Evolutionary conservation across 2,329 filamentous ascomycete genomes (phyloP).

Genomic region (Neofusicoccum umdonicola): DNA sequence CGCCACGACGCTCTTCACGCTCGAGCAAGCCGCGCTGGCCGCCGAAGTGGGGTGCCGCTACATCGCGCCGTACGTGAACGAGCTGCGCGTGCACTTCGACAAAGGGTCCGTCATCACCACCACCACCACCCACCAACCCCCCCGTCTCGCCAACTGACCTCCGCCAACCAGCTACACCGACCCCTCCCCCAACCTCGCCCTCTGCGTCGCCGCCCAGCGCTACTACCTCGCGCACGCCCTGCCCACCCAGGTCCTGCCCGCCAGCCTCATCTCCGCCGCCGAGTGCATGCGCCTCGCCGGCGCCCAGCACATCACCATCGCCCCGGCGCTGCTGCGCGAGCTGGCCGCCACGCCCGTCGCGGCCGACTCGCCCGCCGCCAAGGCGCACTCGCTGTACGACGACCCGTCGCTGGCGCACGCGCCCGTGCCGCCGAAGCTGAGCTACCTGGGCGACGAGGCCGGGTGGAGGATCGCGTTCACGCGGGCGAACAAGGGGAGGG

Average conservation of each 20-base stretch:
- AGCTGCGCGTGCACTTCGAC: conserved; percentile 57
- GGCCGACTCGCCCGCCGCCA: background rate
- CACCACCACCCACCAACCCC: background rate
- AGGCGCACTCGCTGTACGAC: background rate
- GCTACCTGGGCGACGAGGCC: background rate
- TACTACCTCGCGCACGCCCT: conserved; percentile 47
- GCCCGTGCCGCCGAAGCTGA: background rate
- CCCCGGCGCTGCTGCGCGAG: conserved; percentile 50
- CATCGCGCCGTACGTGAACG: conserved; percentile 64
- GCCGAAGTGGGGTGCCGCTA: conserved; percentile 59
- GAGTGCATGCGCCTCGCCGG: conserved; percentile 61
- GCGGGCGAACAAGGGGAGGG: background rate
- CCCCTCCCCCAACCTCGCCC: conserved; percentile 49
- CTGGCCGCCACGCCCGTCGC: conserved; percentile 22
- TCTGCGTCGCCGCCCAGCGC: conserved; percentile 52
- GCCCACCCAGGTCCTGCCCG: conserved; percentile 54
- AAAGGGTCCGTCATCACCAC: background rate
- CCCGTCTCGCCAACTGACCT: conserved; percentile 20
- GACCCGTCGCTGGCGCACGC: background rate
- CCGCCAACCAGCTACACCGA: conserved; percentile 41
- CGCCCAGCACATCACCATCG: conserved; percentile 59
- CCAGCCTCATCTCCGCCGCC: conserved; percentile 56
- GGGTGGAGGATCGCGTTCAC: conserved; percentile 1
- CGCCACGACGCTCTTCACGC: conserved; percentile 62
- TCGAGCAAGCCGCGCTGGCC: conserved; percentile 60